These are phyloP conservation scores for Kwoniella newhampshirensis DNA, from an alignment of 768 basidiomycete genomes.

Conservation along the genomic window DNA sequence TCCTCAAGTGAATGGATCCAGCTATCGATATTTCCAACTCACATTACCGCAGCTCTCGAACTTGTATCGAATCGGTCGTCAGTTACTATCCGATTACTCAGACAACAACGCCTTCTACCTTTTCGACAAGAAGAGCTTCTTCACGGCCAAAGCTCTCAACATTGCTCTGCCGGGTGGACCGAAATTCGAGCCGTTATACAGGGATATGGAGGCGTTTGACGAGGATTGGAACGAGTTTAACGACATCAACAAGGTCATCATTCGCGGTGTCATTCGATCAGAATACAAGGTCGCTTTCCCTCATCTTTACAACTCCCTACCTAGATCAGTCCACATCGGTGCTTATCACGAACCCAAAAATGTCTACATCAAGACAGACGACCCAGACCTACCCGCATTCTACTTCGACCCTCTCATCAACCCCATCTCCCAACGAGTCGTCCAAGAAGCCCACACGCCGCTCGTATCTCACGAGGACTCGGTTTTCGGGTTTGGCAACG, in stretches of 20 bases:
- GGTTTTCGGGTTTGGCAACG: conserved; percentile 79
- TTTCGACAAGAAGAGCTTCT: conserved; percentile 97
- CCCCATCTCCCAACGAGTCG: conserved; percentile 87
- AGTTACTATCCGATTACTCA: conserved; percentile 85
- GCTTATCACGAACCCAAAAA: conserved; percentile 88
- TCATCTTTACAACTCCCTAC: conserved; percentile 96
- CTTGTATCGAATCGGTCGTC: conserved; percentile 90
- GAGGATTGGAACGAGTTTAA: conserved; percentile 99
- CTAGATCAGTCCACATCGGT: conserved; percentile 87
- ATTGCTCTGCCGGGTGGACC: conserved; percentile 77
- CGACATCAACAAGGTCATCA: conserved; percentile 99
- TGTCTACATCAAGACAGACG: conserved; percentile 97
- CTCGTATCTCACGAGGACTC: conserved; percentile 83
- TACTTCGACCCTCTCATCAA: conserved; percentile 99
- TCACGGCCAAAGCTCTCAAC: conserved; percentile 75
- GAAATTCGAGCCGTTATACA: conserved; percentile 92
- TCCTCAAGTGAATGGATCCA: conserved; percentile 83
- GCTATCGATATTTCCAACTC: conserved; percentile 90
- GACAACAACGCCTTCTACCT: conserved; percentile 89
- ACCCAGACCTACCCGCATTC: conserved; percentile 98
- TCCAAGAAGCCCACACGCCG: conserved; percentile 76
- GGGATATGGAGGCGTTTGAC: conserved; percentile 95
- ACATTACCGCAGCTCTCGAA: conserved; percentile 95
- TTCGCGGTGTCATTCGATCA: conserved; percentile 95
- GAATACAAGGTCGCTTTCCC: conserved; percentile 99